phyloP scores from a whole-genome alignment of 2,329 filamentous ascomycete genomes.

The Purpureocillium lavendulum region DNA sequence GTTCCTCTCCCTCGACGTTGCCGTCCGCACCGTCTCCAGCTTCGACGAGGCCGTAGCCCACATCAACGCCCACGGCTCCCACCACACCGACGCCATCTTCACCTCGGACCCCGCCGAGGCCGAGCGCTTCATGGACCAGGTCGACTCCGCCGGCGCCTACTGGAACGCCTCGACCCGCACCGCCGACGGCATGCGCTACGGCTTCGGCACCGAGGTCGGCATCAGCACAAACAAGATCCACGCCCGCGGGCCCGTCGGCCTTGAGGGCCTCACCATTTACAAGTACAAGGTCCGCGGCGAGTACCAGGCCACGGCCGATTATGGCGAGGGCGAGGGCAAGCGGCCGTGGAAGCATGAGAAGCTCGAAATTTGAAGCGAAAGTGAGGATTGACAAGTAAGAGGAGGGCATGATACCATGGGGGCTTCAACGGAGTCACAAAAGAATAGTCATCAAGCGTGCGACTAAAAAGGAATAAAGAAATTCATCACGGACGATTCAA shows the following conservation, averaged over 20 bases:
- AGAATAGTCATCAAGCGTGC: too few species aligned
- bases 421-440: too few species aligned
- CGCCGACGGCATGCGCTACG: slow-evolving; percentile 93
- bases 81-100: slow-evolving; percentile 89
- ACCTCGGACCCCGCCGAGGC: slow-evolving; percentile 61
- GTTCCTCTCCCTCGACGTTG: slow-evolving; percentile 76
- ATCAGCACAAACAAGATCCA: slow-evolving; percentile 99
- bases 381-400: neutral
- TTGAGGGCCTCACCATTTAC: slow-evolving; percentile 94
- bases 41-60: slow-evolving; percentile 70
- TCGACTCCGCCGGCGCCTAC: slow-evolving; percentile 89
- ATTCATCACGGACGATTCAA: neutral
- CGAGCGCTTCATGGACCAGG: slow-evolving; percentile 71
- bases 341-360: slow-evolving; percentile 51
- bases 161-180: slow-evolving; percentile 96
- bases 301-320: slow-evolving; percentile 74
- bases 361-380: slow-evolving; percentile 27
- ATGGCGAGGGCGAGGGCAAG: slow-evolving; percentile 56
- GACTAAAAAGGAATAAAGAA: too few species aligned
- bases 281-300: slow-evolving; percentile 85
- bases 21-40: slow-evolving; percentile 67
- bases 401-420: neutral
- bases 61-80: slow-evolving; percentile 86
- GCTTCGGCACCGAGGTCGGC: slow-evolving; percentile 95
- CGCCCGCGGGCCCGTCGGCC: slow-evolving; percentile 80